Evolutionary conservation across 75 land plant species (phyloP), one percentile per base, ranked within the genome.

Genomic region (Pinus albicaulis): DNA sequence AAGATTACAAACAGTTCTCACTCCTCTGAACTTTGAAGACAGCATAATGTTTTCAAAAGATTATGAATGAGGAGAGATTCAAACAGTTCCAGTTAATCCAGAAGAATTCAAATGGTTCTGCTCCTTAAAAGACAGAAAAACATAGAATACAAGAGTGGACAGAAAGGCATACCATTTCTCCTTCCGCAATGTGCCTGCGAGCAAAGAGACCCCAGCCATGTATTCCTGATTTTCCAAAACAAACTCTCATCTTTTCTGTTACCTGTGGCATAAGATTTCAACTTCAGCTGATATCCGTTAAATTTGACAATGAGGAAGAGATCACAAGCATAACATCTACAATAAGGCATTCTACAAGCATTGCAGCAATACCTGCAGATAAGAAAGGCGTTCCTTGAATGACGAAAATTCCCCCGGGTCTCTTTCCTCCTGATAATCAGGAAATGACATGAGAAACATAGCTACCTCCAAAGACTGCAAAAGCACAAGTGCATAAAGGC

Each of bases 131-230:
- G 20, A 31, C 48, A 66, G 41, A 10, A 38, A 41, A 34, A 20
- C 22, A 41, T 34, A 10, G 12, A 68, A n/a, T 41, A 44, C 71
- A 68, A 68, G n/a, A 41, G 23, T 11, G 52, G 22, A n/a, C 38
- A 68, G 23, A n/a, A 34, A 68, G 22, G 23, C 22, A 68, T 89
- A 95, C 99, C 97, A 92, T 93, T 81, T 96, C 94, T 81, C 99
- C 99, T 82, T 96, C 99, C 84, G 83, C 87, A 74, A 96, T 94
- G 63, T 85, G 77, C 24, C 86, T 80, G 57, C 98, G 92, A 38
- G 99, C 97, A 89, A 96, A 92, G 7, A 96, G 87, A 48, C 99
- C 99, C 99, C 99, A 96, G 57, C 97, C 95, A 86, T 96, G 99
- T 74, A 94, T 96, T 36, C 91, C 91, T 63, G 99, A 96, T 83